Percentiles rank a stretch among this genome's conserved stretches.
Conservation (phyloP, 192 early-diverging fungal species). For the Mortierella alpina region DNA sequence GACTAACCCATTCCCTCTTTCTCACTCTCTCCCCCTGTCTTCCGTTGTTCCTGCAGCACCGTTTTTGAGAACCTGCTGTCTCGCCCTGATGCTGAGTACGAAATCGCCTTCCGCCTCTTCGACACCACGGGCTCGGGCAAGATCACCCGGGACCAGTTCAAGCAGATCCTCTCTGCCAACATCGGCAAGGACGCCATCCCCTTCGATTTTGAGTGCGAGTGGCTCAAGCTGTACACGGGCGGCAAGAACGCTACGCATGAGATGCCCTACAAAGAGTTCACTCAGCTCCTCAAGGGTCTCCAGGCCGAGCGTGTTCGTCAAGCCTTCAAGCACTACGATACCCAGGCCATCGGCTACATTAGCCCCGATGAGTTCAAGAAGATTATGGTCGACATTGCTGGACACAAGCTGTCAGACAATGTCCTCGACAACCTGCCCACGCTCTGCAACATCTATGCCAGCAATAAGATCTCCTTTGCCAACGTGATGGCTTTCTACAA, state of each 20-base stretch:
- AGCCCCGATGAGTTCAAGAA: slow-evolving; percentile 66
- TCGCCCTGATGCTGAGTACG: slow-evolving; percentile 78
- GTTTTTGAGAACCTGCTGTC: slow-evolving; percentile 70
- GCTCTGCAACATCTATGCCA: slow-evolving; percentile 66
- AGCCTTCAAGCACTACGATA: slow-evolving; percentile 78
- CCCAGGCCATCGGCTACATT: slow-evolving; percentile 71
- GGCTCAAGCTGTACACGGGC: slow-evolving; percentile 77
- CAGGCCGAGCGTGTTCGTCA: slow-evolving; percentile 77
- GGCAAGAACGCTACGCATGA: slow-evolving; percentile 64
- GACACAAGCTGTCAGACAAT: slow-evolving; percentile 73
- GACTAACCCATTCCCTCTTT: no score
- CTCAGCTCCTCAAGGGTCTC: slow-evolving; percentile 75
- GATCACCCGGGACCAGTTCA: slow-evolving; percentile 77
- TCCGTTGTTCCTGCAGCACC: slow-evolving; percentile 24
- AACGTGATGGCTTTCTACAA: slow-evolving; percentile 73
- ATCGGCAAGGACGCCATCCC: slow-evolving; percentile 67
- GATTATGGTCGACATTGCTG: slow-evolving; percentile 70
- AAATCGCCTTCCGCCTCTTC: slow-evolving; percentile 77
- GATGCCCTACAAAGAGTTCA: slow-evolving; percentile 75
- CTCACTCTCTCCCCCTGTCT: no score
- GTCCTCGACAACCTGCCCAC: slow-evolving; percentile 74
- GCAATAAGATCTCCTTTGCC: slow-evolving; percentile 72
- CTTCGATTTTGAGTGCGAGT: slow-evolving; percentile 78
- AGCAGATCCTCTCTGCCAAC: slow-evolving; percentile 66
- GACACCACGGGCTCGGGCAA: slow-evolving; percentile 68